Evolutionary conservation across 805 yeast species (phyloP).

Genomic region (Metschnikowia henanensis): DNA sequence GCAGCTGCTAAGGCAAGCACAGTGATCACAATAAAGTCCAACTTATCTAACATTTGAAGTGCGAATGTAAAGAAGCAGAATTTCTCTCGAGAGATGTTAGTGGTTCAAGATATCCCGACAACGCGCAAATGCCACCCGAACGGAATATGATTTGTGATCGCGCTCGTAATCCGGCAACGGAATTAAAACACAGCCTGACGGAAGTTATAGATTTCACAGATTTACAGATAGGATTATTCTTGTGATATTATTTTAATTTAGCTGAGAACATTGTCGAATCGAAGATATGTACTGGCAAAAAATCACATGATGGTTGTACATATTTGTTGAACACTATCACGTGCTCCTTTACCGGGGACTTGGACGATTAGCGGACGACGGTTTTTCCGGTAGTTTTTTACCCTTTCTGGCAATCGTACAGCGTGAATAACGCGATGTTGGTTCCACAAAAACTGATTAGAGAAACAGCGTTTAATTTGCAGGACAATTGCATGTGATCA

Average conservation of each 20-base stretch:
- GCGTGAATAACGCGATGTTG: not conserved
- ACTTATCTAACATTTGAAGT: conserved; percentile 57
- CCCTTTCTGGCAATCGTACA: not conserved
- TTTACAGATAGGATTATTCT: not conserved
- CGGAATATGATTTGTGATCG: not conserved
- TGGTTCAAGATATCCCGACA: not conserved
- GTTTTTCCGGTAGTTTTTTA: not conserved
- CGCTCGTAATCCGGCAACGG: not conserved
- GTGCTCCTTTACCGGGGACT: not conserved
- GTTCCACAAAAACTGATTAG: too few relatives aligned
- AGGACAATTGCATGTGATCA: too few relatives aligned
- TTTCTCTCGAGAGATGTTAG: not conserved
- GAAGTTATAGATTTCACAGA: not conserved
- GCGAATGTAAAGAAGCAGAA: not conserved
- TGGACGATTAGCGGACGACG: not conserved
- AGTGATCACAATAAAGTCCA: conserved; percentile 68
- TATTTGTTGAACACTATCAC: not conserved
- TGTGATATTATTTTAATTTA: not conserved
- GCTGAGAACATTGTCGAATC: too few relatives aligned
- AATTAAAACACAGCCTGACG: not conserved
- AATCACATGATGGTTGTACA: not conserved
- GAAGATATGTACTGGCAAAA: not conserved
- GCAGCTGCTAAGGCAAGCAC: conserved; percentile 65
- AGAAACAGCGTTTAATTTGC: too few relatives aligned
- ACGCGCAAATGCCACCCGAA: not conserved